Evolutionary conservation across 2,329 filamentous ascomycete genomes (phyloP).

Genomic region (Colletotrichum sojae): DNA sequence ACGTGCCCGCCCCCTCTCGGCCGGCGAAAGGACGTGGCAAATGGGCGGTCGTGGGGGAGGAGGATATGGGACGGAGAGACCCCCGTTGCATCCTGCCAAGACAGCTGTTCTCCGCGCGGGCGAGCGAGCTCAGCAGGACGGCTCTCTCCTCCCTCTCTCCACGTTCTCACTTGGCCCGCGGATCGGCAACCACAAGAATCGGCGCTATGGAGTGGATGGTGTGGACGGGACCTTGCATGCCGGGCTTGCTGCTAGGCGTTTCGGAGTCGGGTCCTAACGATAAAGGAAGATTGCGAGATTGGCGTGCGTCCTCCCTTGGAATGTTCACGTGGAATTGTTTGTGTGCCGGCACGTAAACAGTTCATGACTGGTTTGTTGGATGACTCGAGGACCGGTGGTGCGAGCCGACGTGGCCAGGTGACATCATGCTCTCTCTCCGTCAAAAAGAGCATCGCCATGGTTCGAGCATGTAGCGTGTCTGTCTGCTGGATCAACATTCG

Average conservation of each 20-base stretch:
- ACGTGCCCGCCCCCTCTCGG: neutral
- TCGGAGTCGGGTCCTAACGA: constrained; percentile 16
- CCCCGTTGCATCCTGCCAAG: constrained; percentile 21
- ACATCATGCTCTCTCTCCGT: neutral
- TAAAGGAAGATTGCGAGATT: neutral
- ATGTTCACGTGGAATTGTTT: neutral
- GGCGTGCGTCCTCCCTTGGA: neutral
- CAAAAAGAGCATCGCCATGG: too few relatives aligned
- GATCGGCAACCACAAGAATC: constrained; percentile 14
- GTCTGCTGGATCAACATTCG: neutral
- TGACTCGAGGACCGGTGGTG: neutral
- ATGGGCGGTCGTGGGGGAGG: constrained; percentile 4
- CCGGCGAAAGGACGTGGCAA: neutral
- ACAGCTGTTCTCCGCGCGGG: constrained; percentile 21
- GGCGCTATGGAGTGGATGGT: constrained; percentile 22
- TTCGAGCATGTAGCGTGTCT: too few relatives aligned
- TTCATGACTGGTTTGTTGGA: neutral
- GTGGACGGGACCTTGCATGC: constrained; percentile 30
- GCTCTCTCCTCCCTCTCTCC: neutral
- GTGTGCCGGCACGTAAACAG: neutral
- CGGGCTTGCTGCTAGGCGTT: constrained; percentile 18
- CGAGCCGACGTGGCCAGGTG: neutral
- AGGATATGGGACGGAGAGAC: constrained; percentile 2
- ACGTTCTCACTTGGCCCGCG: constrained; percentile 6
- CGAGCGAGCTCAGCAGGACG: neutral